Base-by-base conservation (phyloP, 371 early-diverging fungal species). In the Mucor velutinosus region DNA sequence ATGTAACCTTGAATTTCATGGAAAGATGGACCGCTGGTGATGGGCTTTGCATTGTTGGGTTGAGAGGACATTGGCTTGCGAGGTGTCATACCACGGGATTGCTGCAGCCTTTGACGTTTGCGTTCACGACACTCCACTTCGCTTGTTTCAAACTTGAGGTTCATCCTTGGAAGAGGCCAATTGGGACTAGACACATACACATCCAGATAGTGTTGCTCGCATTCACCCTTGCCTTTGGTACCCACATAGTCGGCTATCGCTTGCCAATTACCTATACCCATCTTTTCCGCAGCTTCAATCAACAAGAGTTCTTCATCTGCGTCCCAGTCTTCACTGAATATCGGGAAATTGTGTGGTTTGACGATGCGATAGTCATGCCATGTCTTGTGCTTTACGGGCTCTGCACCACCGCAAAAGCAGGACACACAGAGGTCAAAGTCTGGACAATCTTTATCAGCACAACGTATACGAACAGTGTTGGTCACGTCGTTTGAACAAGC, bases 211-310 rank as follows among this genome's bases (percentile, higher is more conserved):
- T 99, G 99, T 43, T 88, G 85, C 66, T 94, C 93, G 72, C 96
- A 94, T 72, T 99, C 97, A 33, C 89, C 84, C 58, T 89, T 87
- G 30, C 90, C 89, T 76, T 97, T 97, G 19, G 95, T 92, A 2
- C 98, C 96, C 14, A 99, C 89, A 74, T 97, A 93, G 61, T 92
- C 94, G 0, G 97, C 90, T 49, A 98, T 93, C 47, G 94, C 96
- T 71, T 91, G 92, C 98, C 98, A 99, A 83, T 98, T 99, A 49
- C 99, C 99, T 64, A 99, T 87, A 21, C 99, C 99, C 79, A 89
- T 94, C 75, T 90, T 89, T 73, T 94, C 92, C 32, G 96, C 84
- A 4, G 94, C 97, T 70, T 99, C 97, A 37, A 99, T 90, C 70
- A 99, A 83, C 58, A 97, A 68, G 33, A 98, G 81, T 81, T 99